A percentile compares a stretch with the other conserved stretches of the same genome.
These are phyloP conservation scores for Staphylotrichum tortipilum DNA, from an alignment of 495 filamentous ascomycete species.

Conservation along the genomic window DNA sequence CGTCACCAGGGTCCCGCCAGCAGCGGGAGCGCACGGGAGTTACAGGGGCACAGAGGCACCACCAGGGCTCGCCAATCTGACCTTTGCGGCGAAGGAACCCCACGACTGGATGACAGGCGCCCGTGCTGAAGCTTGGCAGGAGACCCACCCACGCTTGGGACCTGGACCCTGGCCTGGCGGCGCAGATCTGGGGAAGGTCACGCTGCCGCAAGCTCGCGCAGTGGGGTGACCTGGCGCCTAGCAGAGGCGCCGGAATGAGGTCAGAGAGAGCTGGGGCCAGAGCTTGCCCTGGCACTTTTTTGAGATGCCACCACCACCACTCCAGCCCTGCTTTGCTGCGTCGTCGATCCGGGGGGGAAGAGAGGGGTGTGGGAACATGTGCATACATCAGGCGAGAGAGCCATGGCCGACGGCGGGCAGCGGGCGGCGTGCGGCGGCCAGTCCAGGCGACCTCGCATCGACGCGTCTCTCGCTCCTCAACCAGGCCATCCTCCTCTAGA, in stretches of 20 bases:
- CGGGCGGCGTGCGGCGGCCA: no score
- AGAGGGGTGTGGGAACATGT: no score
- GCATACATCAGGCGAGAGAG: no score
- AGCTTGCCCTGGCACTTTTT: no score
- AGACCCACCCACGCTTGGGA: background rate
- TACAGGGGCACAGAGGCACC: no score
- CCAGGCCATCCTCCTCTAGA: background rate
- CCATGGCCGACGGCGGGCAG: no score
- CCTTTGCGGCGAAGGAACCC: constrained; percentile 9
- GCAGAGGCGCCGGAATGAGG: no score
- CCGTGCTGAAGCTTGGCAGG: constrained; percentile 6
- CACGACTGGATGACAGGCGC: constrained; percentile 20
- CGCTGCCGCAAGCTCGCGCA: background rate
- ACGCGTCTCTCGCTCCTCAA: background rate
- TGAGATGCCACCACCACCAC: no score
- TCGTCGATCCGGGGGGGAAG: no score
- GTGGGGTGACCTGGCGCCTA: background rate
- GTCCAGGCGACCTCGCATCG: background rate
- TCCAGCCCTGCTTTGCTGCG: no score
- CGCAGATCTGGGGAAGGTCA: constrained; percentile 7
- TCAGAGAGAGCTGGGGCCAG: no score
- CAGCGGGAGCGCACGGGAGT: no score
- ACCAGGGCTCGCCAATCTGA: constrained; percentile 20
- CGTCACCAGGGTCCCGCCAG: background rate
- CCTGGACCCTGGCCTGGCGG: background rate